A percentile compares a stretch with the other conserved stretches of the same genome.
These are phyloP conservation scores for Melaleuca quinquenervia DNA, from an alignment of 345 rosid species.

Conservation along the genomic window DNA sequence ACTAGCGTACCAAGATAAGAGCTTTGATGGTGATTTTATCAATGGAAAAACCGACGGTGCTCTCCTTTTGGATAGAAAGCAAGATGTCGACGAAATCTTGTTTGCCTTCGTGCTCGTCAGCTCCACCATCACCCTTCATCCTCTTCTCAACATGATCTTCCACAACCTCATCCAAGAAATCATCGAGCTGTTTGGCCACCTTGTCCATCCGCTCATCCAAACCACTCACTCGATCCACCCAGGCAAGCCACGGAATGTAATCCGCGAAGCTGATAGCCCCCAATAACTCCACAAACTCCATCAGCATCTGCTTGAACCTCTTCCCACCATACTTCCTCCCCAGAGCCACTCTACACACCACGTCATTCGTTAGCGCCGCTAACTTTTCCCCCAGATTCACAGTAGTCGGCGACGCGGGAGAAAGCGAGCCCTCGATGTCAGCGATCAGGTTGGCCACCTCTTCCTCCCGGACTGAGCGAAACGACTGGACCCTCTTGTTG, in stretches of 20 bases:
- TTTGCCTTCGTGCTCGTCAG: neutral
- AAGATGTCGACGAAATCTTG: conserved; percentile 18
- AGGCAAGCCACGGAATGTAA: conserved; percentile 41
- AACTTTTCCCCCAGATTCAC: conserved; percentile 27
- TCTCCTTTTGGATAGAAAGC: conserved; percentile 10
- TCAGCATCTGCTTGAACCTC: conserved; percentile 16
- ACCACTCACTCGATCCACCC: conserved; percentile 22
- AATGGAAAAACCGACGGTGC: neutral
- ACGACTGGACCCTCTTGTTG: conserved; percentile 34
- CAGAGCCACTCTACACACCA: conserved; percentile 31
- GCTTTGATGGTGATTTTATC: conserved; percentile 15
- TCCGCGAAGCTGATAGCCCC: conserved; percentile 31
- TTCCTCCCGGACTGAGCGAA: conserved; percentile 26
- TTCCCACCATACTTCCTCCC: conserved; percentile 35
- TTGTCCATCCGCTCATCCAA: conserved; percentile 8
- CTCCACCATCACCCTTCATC: neutral
- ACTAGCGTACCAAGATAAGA: conserved; percentile 10
- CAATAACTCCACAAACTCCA: conserved; percentile 13
- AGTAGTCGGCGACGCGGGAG: neutral
- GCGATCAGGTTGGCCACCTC: conserved; percentile 16
- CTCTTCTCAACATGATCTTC: neutral
- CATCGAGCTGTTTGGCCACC: conserved; percentile 10
- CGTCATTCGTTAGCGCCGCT: conserved; percentile 14
- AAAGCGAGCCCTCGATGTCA: conserved; percentile 1
- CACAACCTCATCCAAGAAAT: conserved; percentile 11